Evolutionary conservation across 1,139 yeast genomes (phyloP).

Genomic region (Yamadazyma sp.): DNA sequence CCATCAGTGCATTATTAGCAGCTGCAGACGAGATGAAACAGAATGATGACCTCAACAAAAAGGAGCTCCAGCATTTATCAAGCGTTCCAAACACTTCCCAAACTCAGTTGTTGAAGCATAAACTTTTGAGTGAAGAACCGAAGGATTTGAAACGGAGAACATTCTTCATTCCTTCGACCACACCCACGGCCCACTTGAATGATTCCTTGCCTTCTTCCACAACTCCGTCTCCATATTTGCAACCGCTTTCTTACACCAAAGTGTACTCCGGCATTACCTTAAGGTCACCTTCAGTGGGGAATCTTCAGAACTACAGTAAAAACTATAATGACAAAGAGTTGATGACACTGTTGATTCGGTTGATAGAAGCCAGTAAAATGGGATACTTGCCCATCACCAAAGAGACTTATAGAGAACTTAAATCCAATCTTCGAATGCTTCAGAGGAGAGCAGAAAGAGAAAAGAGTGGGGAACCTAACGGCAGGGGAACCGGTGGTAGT

Average conservation of each 20-base stretch:
- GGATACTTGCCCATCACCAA: conserved; percentile 23
- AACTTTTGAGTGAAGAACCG: conserved; percentile 4
- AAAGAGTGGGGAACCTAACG: neutral
- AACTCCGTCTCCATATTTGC: conserved; percentile 15
- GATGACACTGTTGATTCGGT: conserved; percentile 18
- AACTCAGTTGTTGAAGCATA: conserved; percentile 8
- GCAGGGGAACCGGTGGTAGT: neutral
- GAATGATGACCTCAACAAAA: neutral
- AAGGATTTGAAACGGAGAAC: conserved; percentile 5
- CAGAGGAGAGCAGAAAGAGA: conserved; percentile 11
- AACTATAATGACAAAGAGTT: conserved; percentile 20
- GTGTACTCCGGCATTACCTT: conserved; percentile 16
- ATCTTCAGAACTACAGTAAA: conserved; percentile 9
- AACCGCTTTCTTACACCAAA: conserved; percentile 6
- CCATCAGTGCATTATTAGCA: conserved; percentile 17
- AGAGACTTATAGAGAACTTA: conserved; percentile 29
- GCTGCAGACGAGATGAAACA: conserved; percentile 15
- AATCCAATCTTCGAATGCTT: conserved; percentile 20
- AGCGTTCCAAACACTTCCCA: conserved; percentile 4
- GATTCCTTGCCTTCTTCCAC: conserved; percentile 19
- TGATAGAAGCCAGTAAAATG: conserved; percentile 24
- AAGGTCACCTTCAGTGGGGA: conserved; percentile 15
- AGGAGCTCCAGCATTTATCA: conserved; percentile 3
- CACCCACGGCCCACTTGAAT: conserved; percentile 11
- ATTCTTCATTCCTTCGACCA: conserved; percentile 4